phyloP scores from a whole-genome alignment of 2,329 filamentous ascomycete species.

The Penicillium aurantiogriseum region DNA sequence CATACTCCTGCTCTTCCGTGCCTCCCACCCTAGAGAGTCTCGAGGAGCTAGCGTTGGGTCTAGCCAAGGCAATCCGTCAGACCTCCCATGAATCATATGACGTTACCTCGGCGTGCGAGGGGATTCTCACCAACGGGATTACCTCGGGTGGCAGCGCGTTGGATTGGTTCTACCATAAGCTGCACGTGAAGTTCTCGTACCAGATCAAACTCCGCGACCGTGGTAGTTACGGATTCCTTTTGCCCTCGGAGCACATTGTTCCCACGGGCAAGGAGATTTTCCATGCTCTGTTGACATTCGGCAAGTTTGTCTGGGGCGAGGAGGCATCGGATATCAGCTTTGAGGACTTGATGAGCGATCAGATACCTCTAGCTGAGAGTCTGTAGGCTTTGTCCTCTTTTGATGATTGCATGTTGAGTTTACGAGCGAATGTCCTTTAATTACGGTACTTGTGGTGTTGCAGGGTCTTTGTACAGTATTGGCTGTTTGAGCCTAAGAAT shows the following conservation, averaged over 20 bases:
- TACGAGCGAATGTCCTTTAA: neutral
- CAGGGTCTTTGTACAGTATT: neutral
- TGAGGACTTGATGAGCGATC: constrained; percentile 2
- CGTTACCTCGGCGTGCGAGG: constrained; percentile 82
- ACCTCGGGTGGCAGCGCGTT: constrained; percentile 79
- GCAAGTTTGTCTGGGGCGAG: constrained; percentile 57
- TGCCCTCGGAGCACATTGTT: constrained; percentile 82
- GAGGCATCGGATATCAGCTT: neutral
- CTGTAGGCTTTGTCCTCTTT: neutral
- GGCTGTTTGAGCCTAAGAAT: neutral
- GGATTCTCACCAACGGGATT: constrained; percentile 65
- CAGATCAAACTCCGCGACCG: constrained; percentile 92
- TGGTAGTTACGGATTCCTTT: constrained; percentile 87
- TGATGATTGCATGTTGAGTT: constrained; percentile 10
- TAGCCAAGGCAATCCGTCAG: constrained; percentile 85
- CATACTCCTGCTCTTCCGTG: constrained; percentile 72
- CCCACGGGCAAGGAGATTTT: constrained; percentile 87
- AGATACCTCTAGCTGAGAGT: constrained; percentile 9
- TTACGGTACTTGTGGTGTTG: neutral
- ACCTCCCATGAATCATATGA: constrained; percentile 72
- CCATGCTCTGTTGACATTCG: constrained; percentile 78
- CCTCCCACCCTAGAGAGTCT: constrained; percentile 90
- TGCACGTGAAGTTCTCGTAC: constrained; percentile 79
- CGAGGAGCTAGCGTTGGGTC: constrained; percentile 80
- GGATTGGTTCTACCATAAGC: constrained; percentile 92